Conservation (phyloP, 2,329 filamentous ascomycete genomes). For the Samsoniella hepiali region DNA sequence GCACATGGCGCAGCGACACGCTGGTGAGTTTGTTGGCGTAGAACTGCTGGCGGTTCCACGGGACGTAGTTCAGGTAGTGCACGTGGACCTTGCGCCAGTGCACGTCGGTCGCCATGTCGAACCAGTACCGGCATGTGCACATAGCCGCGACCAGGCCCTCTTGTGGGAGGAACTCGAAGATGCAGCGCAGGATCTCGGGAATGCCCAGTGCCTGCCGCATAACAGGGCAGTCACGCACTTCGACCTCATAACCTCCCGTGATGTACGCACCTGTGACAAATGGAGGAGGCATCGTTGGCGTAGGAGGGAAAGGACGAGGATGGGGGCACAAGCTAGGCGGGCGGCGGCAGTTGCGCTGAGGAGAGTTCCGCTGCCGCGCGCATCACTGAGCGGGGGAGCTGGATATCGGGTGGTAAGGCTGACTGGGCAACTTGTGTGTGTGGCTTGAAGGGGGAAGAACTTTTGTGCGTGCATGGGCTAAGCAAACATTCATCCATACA, state of each 20-base stretch:
- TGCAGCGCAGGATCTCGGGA: neutral
- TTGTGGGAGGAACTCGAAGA: neutral
- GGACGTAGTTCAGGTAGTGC: neutral
- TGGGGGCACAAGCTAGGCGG: neutral
- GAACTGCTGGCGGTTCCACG: neutral
- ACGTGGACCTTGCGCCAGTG: neutral
- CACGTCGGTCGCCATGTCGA: neutral
- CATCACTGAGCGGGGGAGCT: neutral
- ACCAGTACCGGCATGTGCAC: neutral
- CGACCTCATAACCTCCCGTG: neutral
- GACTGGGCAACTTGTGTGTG: neutral
- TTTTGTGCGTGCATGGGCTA: neutral
- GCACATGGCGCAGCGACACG: neutral
- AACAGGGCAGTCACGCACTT: neutral
- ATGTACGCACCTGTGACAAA: neutral
- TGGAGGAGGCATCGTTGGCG: neutral
- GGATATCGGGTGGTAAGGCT: neutral
- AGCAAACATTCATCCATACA: neutral
- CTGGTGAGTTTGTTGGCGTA: neutral
- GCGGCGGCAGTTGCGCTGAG: neutral
- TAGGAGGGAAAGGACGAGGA: neutral
- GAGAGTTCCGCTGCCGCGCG: neutral
- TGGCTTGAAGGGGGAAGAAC: neutral
- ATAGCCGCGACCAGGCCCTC: neutral
- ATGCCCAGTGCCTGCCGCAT: neutral